These are phyloP conservation scores for Ogataea neopini DNA, from an alignment of 805 yeast species.

Conservation along the genomic window DNA sequence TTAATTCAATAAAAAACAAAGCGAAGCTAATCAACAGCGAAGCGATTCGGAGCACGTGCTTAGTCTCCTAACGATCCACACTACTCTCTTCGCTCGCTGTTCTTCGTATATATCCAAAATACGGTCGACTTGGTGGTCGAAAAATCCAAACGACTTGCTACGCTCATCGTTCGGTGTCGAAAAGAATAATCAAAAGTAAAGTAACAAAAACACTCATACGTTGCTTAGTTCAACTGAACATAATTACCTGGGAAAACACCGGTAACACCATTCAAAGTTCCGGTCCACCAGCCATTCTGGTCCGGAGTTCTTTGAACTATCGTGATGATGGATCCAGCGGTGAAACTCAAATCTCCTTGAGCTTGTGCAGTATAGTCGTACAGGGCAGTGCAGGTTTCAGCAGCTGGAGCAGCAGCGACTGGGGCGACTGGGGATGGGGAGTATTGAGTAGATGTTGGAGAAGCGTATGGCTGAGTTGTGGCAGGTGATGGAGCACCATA, in stretches of 20 bases:
- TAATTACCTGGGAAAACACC: constrained; percentile 98
- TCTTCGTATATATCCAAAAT: background rate
- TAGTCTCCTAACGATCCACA: no score
- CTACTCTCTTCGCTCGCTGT: background rate
- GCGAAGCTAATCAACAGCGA: no score
- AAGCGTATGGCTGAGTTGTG: constrained; percentile 25
- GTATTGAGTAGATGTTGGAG: constrained; percentile 33
- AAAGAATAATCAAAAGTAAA: background rate
- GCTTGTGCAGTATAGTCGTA: constrained; percentile 94
- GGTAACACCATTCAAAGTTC: constrained; percentile 74
- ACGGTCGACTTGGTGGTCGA: no score
- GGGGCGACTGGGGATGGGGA: constrained; percentile 38
- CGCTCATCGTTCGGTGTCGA: background rate
- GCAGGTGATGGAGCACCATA: constrained; percentile 28
- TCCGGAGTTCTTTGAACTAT: constrained; percentile 80
- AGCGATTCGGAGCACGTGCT: no score
- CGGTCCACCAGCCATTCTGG: constrained; percentile 98
- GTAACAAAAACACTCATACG: background rate
- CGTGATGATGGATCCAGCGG: constrained; percentile 85
- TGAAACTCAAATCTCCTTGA: constrained; percentile 83
- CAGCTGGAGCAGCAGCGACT: constrained; percentile 35
- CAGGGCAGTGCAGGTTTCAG: constrained; percentile 79
- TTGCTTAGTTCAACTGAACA: constrained; percentile 62
- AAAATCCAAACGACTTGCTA: no score
- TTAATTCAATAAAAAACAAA: no score